Evolutionary conservation across 1,284 basidiomycete species (phyloP), one percentile per base, ranked within the genome.

Genomic region (Tetrapyrgos nigripes): DNA sequence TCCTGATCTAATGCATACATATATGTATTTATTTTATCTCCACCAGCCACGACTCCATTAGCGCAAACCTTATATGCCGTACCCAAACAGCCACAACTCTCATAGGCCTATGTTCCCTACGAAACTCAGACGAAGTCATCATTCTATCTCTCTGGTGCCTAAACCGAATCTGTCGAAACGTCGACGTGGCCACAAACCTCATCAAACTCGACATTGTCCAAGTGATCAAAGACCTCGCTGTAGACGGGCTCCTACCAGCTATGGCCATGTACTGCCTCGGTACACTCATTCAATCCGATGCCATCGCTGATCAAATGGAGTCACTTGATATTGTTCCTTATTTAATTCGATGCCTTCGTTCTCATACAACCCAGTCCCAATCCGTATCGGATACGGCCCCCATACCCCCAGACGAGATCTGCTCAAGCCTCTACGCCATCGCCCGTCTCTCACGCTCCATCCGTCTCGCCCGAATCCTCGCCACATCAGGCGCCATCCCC

Each of bases 211-310:
- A 66, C 55, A 46, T 70, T 11, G 21, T 68, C 1, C 64, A 69
- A 29, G 53, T 68, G 13, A 55, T 40, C 14, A 63, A 63, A 43
- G n/a, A n/a, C n/a, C 53, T 66, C 19, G 44, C 46, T 43, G 62
- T 60, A 43, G 60, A 58, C 11, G 54, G 33, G 44, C n/a, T n/a
- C n/a, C 57, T 64, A 9, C 58, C 62, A 6, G 60, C 61, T 44
- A 65, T 68, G 24, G 54, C 68, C 14, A 58, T 62, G 9, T 69
- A 66, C 60, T 67, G 65, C 55, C 50, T 70, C 5, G 68, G 69
- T 19, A 62, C 48, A 10, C 47, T 70, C 13, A 47, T 66, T n/a
- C 67, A 62, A 24, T 57, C 63, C 14, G 69, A 70, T 54, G 57
- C 48, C 26, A 56, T 68, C 17, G 69, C 69, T 3, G 68, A 70